Base-by-base conservation (phyloP, 2,329 filamentous ascomycete genomes). In the Bipolaris gigantea region DNA sequence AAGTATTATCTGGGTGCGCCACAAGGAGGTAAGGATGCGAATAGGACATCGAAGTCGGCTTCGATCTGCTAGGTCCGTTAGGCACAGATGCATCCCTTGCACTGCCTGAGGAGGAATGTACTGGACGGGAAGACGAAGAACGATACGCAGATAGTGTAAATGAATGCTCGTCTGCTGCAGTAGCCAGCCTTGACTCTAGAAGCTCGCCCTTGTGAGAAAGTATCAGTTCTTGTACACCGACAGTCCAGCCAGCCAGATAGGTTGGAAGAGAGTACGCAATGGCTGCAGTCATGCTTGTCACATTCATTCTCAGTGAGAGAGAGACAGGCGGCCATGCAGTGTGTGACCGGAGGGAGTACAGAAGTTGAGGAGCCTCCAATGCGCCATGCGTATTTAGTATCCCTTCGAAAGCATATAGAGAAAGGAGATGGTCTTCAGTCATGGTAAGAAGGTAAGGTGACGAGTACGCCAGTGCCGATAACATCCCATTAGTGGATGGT, bases 191-290 rank as follows among this genome's bases (percentile, higher is more conserved):
- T 2, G 81, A 83, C 33, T 76, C 73, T 1, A 79, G 63, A 0
- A 83, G 70, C 13, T 74, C 75, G 6, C 83, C 82, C 42, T 75
- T 70, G 46, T 72, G 72, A 32, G 74, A 75, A n/a, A 96, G 81
- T 53, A 88, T 86, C 39, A 97, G 78, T 72, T 97, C 93, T 72
- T 97, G 93, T n/a, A 97, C 84, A 2, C 92, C 92, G 15, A 96
- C 83, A 7, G 89, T 92, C 90, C 92, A 97, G 25, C 92, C 92
- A 39, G 85, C 86, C 3, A 87, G 80, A 63, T 86, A 85, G 2
- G 89, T 89, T 15, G 88, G 86, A 60, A 95, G 85, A 0, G 90
- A 89, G 71, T 96, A 97, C 1, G 90, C 92, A 55, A 97, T 89
- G 0, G 90, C 92, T 2, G 90, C 89, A n/a, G 91, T 83, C 16